These are phyloP conservation scores for Eucalyptus cloeziana DNA, from an alignment of 345 rosid genomes.

Conservation along the genomic window DNA sequence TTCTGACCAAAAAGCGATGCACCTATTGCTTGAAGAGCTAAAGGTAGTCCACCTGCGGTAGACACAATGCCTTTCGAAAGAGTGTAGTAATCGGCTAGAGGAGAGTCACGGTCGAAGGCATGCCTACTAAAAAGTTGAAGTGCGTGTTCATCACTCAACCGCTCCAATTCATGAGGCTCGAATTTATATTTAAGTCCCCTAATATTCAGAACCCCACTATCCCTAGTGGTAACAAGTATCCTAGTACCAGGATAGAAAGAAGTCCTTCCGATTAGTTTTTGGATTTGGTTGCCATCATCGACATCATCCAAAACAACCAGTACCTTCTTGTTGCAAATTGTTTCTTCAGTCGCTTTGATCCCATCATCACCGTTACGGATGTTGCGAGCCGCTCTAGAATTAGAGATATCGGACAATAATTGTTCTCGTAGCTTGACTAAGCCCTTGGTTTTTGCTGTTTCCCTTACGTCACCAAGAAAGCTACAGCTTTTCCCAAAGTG, in stretches of 20 bases:
- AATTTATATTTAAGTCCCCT: neutral
- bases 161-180: rapidly evolving
- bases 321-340: neutral
- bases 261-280: rapidly evolving
- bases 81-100: rapidly evolving
- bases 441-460: neutral
- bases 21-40: neutral
- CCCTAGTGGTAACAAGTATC: neutral
- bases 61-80: neutral
- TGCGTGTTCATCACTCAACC: neutral
- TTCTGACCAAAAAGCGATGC: neutral
- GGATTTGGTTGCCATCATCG: rapidly evolving
- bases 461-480: neutral
- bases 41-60: neutral
- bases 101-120: rapidly evolving
- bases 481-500: neutral
- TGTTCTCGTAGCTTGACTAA: neutral
- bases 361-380: rapidly evolving
- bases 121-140: neutral
- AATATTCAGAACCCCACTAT: neutral
- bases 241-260: neutral
- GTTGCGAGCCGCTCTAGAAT: rapidly evolving
- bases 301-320: neutral
- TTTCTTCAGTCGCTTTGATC: neutral
- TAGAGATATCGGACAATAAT: neutral